Percentiles rank a stretch among this genome's conserved stretches.
These are phyloP conservation scores for Aspergillus transmontanensis DNA, from an alignment of 2,329 filamentous ascomycete species.

Conservation along the genomic window DNA sequence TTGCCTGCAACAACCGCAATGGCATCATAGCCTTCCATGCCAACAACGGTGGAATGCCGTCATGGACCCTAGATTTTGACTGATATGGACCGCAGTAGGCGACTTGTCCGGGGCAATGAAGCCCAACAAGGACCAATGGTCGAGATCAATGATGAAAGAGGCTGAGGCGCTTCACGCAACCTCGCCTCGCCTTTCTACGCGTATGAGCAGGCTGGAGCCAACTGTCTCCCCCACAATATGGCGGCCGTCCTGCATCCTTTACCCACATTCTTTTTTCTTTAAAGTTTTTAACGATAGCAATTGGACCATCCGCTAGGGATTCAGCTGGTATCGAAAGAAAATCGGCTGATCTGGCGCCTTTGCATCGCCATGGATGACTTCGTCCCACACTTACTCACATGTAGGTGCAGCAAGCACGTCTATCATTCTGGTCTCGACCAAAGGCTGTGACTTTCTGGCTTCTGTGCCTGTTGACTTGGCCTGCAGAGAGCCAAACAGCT, in stretches of 20 bases:
- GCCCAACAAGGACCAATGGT: not conserved
- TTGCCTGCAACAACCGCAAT: not conserved
- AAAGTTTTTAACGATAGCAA: not conserved
- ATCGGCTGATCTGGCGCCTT: slow-evolving; percentile 2
- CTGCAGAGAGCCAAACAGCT: slow-evolving; percentile 17
- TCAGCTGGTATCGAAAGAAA: slow-evolving; percentile 1
- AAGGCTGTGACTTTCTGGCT: slow-evolving; percentile 8
- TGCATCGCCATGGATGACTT: not conserved
- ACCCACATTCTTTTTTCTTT: not conserved
- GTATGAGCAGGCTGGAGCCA: not conserved
- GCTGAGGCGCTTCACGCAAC: not conserved
- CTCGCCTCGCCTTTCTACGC: not conserved
- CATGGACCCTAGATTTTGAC: not conserved
- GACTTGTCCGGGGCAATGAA: not conserved
- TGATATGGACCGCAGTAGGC: not conserved
- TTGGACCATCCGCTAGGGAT: not conserved
- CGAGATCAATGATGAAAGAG: slow-evolving; percentile 3
- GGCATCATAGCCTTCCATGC: not conserved
- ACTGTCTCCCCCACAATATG: slow-evolving; percentile 4
- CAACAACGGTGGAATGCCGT: not conserved
- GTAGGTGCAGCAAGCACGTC: not conserved
- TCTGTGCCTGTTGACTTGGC: slow-evolving; percentile 19
- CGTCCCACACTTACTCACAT: slow-evolving; percentile 6
- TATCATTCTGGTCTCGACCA: slow-evolving; percentile 4
- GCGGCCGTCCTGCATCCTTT: not conserved